Percentiles rank a stretch among this genome's conserved stretches.
Conservation (phyloP, 495 filamentous ascomycete genomes). For the Oidiodendron maius region DNA sequence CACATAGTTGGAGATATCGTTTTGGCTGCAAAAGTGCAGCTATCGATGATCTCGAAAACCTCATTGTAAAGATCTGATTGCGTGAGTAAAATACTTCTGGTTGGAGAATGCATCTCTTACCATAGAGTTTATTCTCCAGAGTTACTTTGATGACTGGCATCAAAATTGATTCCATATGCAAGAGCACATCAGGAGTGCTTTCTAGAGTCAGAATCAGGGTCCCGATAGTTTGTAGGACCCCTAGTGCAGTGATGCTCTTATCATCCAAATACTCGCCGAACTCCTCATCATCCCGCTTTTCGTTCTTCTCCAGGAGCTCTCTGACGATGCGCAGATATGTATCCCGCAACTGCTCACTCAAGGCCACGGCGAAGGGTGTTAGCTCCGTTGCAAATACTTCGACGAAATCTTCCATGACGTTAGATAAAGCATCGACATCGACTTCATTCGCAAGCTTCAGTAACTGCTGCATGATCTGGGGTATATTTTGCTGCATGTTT, state of each 20-base stretch:
- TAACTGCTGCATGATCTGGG: constrained; percentile 99
- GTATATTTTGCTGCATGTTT: constrained; percentile 95
- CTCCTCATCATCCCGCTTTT: constrained; percentile 59
- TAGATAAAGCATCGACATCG: constrained; percentile 90
- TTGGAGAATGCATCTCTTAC: constrained; percentile 31
- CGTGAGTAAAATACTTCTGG: constrained; percentile 18
- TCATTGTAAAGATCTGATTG: constrained; percentile 78
- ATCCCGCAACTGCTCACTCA: constrained; percentile 93
- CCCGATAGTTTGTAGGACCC: constrained; percentile 95
- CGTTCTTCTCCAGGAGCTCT: constrained; percentile 81
- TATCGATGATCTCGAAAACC: constrained; percentile 97
- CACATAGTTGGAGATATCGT: constrained; percentile 94
- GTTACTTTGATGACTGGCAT: constrained; percentile 97
- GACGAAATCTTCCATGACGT: constrained; percentile 99
- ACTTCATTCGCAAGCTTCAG: constrained; percentile 94
- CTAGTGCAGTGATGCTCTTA: constrained; percentile 95
- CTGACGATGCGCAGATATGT: constrained; percentile 92
- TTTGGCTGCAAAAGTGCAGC: constrained; percentile 98
- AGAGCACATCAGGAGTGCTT: constrained; percentile 88
- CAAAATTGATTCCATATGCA: constrained; percentile 89
- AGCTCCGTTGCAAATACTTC: constrained; percentile 95
- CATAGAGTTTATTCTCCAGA: constrained; percentile 91
- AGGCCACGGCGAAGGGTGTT: constrained; percentile 94
- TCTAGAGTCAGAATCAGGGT: constrained; percentile 95
- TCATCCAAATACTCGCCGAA: constrained; percentile 93